Percentiles rank a stretch among this genome's conserved stretches.
These are phyloP conservation scores for Aureobasidium mangrovei DNA, from an alignment of 2,329 filamentous ascomycete genomes.

Conservation along the genomic window DNA sequence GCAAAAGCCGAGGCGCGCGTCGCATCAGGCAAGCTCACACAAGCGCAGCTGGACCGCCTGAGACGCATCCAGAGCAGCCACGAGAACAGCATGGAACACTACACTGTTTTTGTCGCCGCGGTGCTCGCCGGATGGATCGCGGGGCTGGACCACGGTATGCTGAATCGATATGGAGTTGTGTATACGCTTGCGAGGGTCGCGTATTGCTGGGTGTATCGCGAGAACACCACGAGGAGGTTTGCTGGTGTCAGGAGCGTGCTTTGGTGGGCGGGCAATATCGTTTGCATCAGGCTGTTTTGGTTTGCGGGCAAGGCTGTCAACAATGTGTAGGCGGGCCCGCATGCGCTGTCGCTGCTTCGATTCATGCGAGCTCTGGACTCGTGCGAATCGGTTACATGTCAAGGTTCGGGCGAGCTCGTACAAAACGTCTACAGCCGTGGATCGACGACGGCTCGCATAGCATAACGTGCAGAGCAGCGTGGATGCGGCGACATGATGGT, in stretches of 20 bases:
- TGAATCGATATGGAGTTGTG: conserved; percentile 33
- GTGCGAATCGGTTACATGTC: no score
- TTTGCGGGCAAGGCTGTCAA: conserved; percentile 27
- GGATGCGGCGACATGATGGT: no score
- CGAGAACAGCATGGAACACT: conserved; percentile 40
- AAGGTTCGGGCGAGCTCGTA: no score
- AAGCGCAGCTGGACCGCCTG: conserved; percentile 34
- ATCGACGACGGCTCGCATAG: no score
- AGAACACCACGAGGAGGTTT: conserved; percentile 29
- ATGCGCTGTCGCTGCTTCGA: not conserved
- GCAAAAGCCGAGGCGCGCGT: conserved; percentile 29
- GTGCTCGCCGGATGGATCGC: conserved; percentile 34
- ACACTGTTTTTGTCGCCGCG: conserved; percentile 30
- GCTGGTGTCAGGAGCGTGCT: conserved; percentile 30
- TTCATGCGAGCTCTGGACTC: no score
- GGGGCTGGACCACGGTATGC: conserved; percentile 26
- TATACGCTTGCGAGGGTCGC: conserved; percentile 36
- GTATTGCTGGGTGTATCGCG: conserved; percentile 35
- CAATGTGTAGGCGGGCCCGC: not conserved
- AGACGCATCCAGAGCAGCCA: conserved; percentile 39
- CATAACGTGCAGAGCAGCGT: no score
- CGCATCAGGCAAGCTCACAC: conserved; percentile 34
- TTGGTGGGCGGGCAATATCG: conserved; percentile 39
- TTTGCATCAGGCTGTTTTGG: conserved; percentile 33
- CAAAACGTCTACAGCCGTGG: no score